Conservation (phyloP, 2,329 filamentous ascomycete species). For the Cytospora piceae region DNA sequence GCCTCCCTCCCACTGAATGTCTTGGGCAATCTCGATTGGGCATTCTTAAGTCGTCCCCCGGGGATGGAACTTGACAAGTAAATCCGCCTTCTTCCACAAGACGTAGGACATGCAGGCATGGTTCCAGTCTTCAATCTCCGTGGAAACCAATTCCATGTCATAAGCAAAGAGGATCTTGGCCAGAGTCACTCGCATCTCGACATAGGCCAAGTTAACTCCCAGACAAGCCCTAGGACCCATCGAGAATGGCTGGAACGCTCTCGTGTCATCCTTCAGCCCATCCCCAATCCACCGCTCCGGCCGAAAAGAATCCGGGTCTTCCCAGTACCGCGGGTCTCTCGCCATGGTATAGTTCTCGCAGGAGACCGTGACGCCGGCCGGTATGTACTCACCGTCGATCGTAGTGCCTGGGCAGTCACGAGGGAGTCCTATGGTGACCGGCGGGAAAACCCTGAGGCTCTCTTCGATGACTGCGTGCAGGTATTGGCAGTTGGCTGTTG, state of each 20-base stretch:
- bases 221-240: conserved; percentile 27
- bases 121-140: conserved; percentile 26
- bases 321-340: conserved; percentile 26
- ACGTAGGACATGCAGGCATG: conserved; percentile 12
- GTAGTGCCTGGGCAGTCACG: conserved; percentile 27
- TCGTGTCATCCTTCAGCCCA: conserved; percentile 33
- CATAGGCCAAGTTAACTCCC: conserved; percentile 35
- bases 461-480: conserved; percentile 21
- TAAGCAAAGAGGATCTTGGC: conserved; percentile 38
- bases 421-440: conserved; percentile 22
- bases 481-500: conserved; percentile 17
- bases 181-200: conserved; percentile 37
- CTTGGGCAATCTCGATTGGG: no score
- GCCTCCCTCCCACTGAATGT: no score
- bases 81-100: conserved; percentile 23
- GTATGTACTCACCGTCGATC: conserved; percentile 29
- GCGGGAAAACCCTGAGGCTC: conserved; percentile 20
- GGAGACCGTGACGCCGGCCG: conserved; percentile 17
- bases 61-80: conserved; percentile 26
- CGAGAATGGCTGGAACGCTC: conserved; percentile 39
- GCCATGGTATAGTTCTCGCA: conserved; percentile 20
- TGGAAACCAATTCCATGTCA: conserved; percentile 31
- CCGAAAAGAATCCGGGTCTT: conserved; percentile 20
- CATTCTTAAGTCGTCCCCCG: background rate
- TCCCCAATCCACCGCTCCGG: conserved; percentile 27